These are phyloP conservation scores for Hymenoscyphus fructigenus DNA, from an alignment of 2,329 filamentous ascomycete species.

Conservation along the genomic window DNA sequence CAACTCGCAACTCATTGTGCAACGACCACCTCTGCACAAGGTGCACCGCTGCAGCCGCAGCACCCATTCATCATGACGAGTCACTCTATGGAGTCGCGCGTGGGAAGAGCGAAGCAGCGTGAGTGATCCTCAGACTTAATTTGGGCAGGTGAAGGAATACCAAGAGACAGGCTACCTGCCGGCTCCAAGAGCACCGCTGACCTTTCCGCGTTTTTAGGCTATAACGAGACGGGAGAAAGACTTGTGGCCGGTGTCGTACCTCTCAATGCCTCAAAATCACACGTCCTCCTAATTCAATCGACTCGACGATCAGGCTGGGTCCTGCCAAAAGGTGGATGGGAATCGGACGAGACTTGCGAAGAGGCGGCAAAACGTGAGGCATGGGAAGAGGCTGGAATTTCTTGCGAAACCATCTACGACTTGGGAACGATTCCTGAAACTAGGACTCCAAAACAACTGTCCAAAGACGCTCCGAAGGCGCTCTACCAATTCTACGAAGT, in stretches of 20 bases:
- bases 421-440: constrained; percentile 84
- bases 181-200: constrained; percentile 26
- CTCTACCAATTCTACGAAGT: constrained; percentile 83
- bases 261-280: constrained; percentile 78
- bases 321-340: constrained; percentile 96
- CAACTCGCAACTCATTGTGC: constrained; percentile 21
- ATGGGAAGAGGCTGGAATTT: constrained; percentile 96
- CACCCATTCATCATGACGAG: constrained; percentile 36
- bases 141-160: neutral
- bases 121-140: constrained; percentile 46
- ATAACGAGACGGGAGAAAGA: constrained; percentile 87
- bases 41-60: constrained; percentile 30
- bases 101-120: constrained; percentile 79
- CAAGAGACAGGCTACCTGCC: neutral
- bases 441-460: constrained; percentile 72
- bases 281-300: constrained; percentile 91
- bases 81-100: constrained; percentile 70
- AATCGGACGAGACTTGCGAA: constrained; percentile 85
- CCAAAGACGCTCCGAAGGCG: constrained; percentile 60
- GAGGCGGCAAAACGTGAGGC: constrained; percentile 87
- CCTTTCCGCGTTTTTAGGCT: constrained; percentile 59
- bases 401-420: constrained; percentile 79
- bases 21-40: constrained; percentile 19
- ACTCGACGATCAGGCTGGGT: constrained; percentile 92
- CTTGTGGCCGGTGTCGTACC: constrained; percentile 94